Conservation (phyloP, 306 rosid species). For the Quercus suber region DNA sequence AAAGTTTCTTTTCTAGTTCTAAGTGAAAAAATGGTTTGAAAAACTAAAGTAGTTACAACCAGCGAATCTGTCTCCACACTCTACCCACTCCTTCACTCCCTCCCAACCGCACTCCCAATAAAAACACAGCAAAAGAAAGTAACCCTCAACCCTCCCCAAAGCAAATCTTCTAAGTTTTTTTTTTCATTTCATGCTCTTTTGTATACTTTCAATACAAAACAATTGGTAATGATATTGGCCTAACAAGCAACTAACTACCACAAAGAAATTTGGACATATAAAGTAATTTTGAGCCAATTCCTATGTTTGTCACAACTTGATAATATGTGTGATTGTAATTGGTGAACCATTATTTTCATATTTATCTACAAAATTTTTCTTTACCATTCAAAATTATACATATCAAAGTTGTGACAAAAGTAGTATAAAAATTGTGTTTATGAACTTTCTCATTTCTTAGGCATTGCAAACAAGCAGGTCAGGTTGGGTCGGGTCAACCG, state of each 20-base stretch:
- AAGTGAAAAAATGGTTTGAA: constrained; percentile 30
- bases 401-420: no score
- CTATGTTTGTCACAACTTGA: no score
- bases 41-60: constrained; percentile 28
- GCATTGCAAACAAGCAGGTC: no score
- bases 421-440: no score
- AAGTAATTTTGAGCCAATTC: background rate
- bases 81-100: constrained; percentile 19
- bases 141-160: background rate
- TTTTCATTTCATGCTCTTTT: background rate
- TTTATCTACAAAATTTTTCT: no score
- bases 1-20: constrained; percentile 36
- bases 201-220: background rate
- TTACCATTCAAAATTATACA: no score
- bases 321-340: no score
- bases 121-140: background rate
- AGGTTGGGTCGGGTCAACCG: no score
- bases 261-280: background rate
- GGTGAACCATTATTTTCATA: no score
- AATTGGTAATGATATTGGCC: background rate
- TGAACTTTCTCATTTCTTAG: no score
- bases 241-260: constrained; percentile 5
- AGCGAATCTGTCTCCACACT: constrained; percentile 37
- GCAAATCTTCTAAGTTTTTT: background rate
- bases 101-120: constrained; percentile 10